Base-by-base conservation (phyloP, 495 filamentous ascomycete species). In the Aspergillus taichungensis region DNA sequence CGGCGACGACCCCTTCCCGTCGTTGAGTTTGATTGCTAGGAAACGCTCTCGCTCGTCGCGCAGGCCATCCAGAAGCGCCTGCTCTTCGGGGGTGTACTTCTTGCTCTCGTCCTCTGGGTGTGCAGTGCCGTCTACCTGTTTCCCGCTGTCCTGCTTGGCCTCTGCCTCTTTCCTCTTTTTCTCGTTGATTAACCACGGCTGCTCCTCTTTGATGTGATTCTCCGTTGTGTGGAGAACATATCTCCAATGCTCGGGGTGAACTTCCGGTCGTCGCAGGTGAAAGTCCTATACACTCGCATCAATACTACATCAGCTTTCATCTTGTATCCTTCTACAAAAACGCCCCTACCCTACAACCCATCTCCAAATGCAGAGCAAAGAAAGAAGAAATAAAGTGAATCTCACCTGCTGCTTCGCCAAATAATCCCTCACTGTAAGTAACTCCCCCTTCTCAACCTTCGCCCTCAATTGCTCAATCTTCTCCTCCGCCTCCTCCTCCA, bases 1-100 rank as follows among this genome's bases (percentile, higher is more conserved):
- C 3, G 59, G 54, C 11, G 55, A 57, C 9, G 29, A 12, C 6
- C 44, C 43, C 33, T 55, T 57, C 18, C 63, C 63, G 14, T 65
- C 56, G 41, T 65, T 60, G 14, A 38, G 28, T 28, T 55, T 41
- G 14, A 67, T 31, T 13, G 43, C 43, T 30, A 37, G n/a, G 7
- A 51, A 40, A 34, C 58, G 54, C 11, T 56, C 37, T 11, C 51
- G 46, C 36, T 65, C 62, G 11, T 56, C 30, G 18, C 53, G 46
- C 11, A 67, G 43, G 18, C 14, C 29, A 4, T 45, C 28, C 8
- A 64, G 48, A 0, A 65, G 34, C 4, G 60, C 47, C 41, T 53
- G 51, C 38, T 67, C 47, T 34, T 63, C 56, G 1, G 56, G 47
- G 8, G 50, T 27, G 34, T 30, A 30, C 39, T 55, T 37, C 12